Evolutionary conservation across 441 rosid species (phyloP).

Genomic region (Rhodomyrtus psidioides): DNA sequence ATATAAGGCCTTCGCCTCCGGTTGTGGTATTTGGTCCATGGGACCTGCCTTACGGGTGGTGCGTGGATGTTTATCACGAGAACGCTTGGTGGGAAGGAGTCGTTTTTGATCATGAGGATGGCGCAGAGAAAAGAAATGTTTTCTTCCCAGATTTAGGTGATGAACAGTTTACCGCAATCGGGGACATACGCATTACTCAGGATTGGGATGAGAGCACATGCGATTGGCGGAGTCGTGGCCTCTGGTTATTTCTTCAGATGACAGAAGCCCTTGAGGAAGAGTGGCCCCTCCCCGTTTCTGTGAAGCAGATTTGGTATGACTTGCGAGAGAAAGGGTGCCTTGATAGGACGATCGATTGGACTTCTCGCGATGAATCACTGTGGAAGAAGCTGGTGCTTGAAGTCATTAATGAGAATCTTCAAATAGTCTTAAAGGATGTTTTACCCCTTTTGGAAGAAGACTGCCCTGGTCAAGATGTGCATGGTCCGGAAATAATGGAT

Average conservation of each 20-base stretch:
- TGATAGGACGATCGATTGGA: conserved; percentile 44
- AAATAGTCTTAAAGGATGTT: conserved; percentile 10
- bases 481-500: not conserved
- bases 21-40: conserved; percentile 9
- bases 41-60: conserved; percentile 38
- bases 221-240: conserved; percentile 55
- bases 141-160: conserved; percentile 86
- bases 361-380: conserved; percentile 27
- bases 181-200: conserved; percentile 42
- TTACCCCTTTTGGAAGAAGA: not conserved
- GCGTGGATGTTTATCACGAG: conserved; percentile 49
- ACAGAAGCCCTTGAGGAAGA: conserved; percentile 30
- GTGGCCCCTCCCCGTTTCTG: conserved; percentile 35
- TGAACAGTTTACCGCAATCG: conserved; percentile 25
- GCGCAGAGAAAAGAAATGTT: conserved; percentile 36
- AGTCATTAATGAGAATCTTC: conserved; percentile 34
- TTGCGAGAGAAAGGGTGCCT: conserved; percentile 33
- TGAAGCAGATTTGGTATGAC: conserved; percentile 75
- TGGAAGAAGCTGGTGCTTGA: conserved; percentile 48
- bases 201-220: conserved; percentile 51
- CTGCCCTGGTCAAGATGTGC: conserved; percentile 1
- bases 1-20: conserved; percentile 49
- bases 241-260: conserved; percentile 57
- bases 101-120: conserved; percentile 40
- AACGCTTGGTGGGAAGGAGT: conserved; percentile 95